These are phyloP conservation scores for Aspergillus incahuasiensis DNA, from an alignment of 495 filamentous ascomycete species.

Conservation along the genomic window DNA sequence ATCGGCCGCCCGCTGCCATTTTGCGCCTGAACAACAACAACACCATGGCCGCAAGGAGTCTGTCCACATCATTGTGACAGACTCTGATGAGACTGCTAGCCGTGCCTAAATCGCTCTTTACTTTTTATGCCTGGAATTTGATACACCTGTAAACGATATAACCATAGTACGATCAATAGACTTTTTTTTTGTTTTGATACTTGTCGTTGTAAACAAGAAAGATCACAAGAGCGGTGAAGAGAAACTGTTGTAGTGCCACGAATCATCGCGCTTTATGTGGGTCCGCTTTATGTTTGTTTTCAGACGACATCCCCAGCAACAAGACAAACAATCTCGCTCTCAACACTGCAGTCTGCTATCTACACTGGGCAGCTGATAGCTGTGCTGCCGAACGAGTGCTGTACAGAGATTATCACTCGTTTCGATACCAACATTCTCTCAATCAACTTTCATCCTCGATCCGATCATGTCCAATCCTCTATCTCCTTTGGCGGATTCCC, in stretches of 20 bases:
- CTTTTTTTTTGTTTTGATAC: neutral
- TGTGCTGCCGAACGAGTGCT: neutral
- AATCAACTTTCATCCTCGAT: too few species aligned
- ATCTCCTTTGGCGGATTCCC: constrained; percentile 41
- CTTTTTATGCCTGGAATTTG: too few species aligned
- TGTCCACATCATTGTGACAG: constrained; percentile 37
- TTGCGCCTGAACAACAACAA: constrained; percentile 21
- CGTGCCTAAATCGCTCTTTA: neutral
- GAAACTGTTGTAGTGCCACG: constrained; percentile 1
- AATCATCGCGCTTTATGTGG: constrained; percentile 5
- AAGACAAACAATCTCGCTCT: constrained; percentile 13
- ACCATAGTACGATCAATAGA: too few species aligned
- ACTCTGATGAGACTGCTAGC: constrained; percentile 15
- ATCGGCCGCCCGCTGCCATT: constrained; percentile 28
- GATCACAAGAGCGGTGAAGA: constrained; percentile 8
- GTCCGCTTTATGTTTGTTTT: constrained; percentile 40
- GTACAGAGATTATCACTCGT: neutral
- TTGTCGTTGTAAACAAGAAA: neutral
- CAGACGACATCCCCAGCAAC: constrained; percentile 30
- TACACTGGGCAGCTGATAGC: neutral
- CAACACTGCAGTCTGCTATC: neutral
- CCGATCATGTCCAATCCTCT: constrained; percentile 40
- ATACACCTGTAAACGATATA: too few species aligned
- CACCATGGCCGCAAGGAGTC: constrained; percentile 25
- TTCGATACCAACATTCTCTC: too few species aligned